Percentiles rank a stretch among this genome's conserved stretches.
Conservation (phyloP, 225 moss, liverwort and hornwort species). For the Asterella californica region DNA sequence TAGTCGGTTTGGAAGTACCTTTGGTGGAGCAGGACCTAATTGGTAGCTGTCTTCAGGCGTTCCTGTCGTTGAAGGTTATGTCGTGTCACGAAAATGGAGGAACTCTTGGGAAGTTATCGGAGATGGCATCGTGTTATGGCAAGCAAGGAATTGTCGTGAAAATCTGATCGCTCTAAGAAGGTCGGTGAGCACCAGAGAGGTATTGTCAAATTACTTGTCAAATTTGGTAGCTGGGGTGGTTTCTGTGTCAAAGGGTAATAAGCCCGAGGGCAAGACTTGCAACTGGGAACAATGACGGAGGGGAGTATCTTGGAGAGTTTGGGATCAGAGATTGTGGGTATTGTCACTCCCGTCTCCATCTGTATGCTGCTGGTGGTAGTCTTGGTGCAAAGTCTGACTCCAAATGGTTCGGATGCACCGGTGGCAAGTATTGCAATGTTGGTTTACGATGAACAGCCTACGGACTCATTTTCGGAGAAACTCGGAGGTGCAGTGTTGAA, state of each 20-base stretch:
- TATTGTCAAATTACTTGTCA: neutral
- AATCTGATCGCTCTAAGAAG: neutral
- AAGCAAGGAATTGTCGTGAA: neutral
- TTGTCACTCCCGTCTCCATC: slow-evolving; percentile 86
- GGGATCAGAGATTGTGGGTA: slow-evolving; percentile 76
- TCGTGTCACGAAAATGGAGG: neutral
- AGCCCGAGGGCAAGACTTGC: neutral
- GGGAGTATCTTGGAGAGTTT: slow-evolving; percentile 75
- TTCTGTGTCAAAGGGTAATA: neutral
- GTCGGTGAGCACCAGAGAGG: neutral
- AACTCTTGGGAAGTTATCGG: neutral
- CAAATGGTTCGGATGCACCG: slow-evolving; percentile 60
- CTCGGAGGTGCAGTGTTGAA: slow-evolving; percentile 86
- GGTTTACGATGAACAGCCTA: slow-evolving; percentile 82
- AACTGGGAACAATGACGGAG: slow-evolving; percentile 50
- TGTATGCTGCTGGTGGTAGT: slow-evolving; percentile 95
- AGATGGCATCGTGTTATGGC: neutral
- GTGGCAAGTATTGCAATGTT: slow-evolving; percentile 85
- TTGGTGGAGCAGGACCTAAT: slow-evolving; percentile 9
- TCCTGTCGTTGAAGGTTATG: neutral
- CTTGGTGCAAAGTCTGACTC: slow-evolving; percentile 70
- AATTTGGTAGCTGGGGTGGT: neutral
- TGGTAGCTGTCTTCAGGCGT: neutral
- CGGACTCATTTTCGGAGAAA: slow-evolving; percentile 83
- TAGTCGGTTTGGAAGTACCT: no score